Evolutionary conservation across 768 basidiomycete species (phyloP).

Genomic region (Amanita jacksonii): DNA sequence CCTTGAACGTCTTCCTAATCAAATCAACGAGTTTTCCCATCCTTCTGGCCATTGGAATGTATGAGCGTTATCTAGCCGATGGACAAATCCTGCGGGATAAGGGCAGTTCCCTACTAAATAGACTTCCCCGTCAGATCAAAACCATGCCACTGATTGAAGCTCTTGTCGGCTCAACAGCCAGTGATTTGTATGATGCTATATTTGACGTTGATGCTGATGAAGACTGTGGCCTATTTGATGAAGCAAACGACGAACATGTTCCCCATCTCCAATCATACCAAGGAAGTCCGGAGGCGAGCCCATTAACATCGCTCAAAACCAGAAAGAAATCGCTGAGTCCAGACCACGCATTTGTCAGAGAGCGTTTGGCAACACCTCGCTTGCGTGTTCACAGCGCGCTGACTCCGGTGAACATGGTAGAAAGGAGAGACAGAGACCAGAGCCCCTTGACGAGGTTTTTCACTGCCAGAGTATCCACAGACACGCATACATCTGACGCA

Average conservation of each 20-base stretch:
- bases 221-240: slow-evolving; percentile 42
- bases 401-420: not conserved
- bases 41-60: slow-evolving; percentile 63
- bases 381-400: slow-evolving; percentile 2
- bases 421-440: not conserved
- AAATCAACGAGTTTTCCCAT: slow-evolving; percentile 76
- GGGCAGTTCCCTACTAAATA: slow-evolving; percentile 47
- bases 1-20: slow-evolving; percentile 79
- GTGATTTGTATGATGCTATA: slow-evolving; percentile 67
- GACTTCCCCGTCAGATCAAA: slow-evolving; percentile 62
- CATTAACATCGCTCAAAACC: slow-evolving; percentile 6
- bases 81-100: slow-evolving; percentile 42
- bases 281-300: slow-evolving; percentile 20
- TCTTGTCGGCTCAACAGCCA: slow-evolving; percentile 59
- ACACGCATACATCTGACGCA: slow-evolving; percentile 24
- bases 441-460: slow-evolving; percentile 11
- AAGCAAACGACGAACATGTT: slow-evolving; percentile 37
- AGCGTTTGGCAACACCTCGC: slow-evolving; percentile 2
- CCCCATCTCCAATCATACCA: slow-evolving; percentile 28
- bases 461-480: slow-evolving; percentile 10
- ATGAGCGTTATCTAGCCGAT: slow-evolving; percentile 62
- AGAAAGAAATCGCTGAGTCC: slow-evolving; percentile 6
- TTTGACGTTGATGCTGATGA: slow-evolving; percentile 56
- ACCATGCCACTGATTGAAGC: slow-evolving; percentile 68
- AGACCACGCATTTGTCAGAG: not conserved